phyloP scores from a whole-genome alignment of 352 stramenopile genomes.

The Peronospora belbahrii region DNA sequence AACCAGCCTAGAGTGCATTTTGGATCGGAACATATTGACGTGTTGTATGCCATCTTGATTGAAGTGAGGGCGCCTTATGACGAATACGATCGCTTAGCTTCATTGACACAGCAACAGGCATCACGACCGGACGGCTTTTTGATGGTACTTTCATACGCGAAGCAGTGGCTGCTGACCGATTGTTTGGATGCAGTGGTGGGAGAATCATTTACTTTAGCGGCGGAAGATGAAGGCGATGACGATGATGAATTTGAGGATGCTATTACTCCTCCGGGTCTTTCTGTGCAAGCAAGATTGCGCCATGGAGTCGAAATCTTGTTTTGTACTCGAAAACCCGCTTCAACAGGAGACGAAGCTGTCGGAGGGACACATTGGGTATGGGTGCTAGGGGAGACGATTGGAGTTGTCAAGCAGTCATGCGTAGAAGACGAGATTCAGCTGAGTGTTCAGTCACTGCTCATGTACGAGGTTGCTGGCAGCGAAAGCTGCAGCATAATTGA shows the following conservation, averaged over 20 bases:
- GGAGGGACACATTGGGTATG: constrained; percentile 42
- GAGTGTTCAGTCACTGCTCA: constrained; percentile 41
- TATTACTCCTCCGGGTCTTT: constrained; percentile 77
- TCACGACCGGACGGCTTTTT: constrained; percentile 78
- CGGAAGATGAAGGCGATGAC: constrained; percentile 61
- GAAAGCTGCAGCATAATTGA: constrained; percentile 42
- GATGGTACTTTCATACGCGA: constrained; percentile 78
- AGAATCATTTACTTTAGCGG: constrained; percentile 32
- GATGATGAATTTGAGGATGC: constrained; percentile 84
- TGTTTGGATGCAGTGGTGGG: constrained; percentile 59
- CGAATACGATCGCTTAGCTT: constrained; percentile 65
- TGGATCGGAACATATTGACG: constrained; percentile 68
- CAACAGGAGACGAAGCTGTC: constrained; percentile 4
- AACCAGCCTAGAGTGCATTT: constrained; percentile 65
- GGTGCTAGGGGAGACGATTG: constrained; percentile 40
- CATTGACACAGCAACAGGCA: constrained; percentile 62
- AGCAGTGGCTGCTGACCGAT: constrained; percentile 78
- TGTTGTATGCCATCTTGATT: constrained; percentile 79
- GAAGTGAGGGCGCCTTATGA: constrained; percentile 84
- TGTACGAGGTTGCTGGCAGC: constrained; percentile 40
- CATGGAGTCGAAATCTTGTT: constrained; percentile 50
- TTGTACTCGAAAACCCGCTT: constrained; percentile 28
- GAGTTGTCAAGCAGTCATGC: constrained; percentile 70
- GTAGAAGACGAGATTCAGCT: constrained; percentile 79
- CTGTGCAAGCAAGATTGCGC: constrained; percentile 34